Evolutionary conservation across 2,329 filamentous ascomycete species (phyloP).

Genomic region (Aspergillus arachidicola): DNA sequence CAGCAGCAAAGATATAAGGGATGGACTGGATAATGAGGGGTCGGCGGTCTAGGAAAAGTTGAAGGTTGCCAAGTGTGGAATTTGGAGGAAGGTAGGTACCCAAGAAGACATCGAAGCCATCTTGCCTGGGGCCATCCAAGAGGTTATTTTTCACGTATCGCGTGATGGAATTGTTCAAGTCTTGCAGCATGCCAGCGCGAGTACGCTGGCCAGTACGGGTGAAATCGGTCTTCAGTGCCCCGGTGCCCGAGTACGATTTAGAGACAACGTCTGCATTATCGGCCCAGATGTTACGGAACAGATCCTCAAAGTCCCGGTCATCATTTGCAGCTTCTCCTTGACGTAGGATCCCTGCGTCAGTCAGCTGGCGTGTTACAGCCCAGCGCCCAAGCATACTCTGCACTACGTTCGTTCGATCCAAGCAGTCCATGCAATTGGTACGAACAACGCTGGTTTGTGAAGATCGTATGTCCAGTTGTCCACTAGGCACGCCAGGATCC

Average conservation of each 20-base stretch:
- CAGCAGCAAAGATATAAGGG: conserved; percentile 85
- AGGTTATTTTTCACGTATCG: conserved; percentile 96
- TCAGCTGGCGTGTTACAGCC: conserved; percentile 84
- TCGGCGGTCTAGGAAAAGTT: conserved; percentile 80
- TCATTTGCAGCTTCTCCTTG: conserved; percentile 77
- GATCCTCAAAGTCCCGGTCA: conserved; percentile 78
- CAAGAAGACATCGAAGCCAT: conserved; percentile 92
- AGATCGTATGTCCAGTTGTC: conserved; percentile 76
- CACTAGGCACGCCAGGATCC: conserved; percentile 70
- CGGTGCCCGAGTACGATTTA: conserved; percentile 89
- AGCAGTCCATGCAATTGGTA: conserved; percentile 99
- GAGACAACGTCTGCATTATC: conserved; percentile 98
- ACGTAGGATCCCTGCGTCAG: conserved; percentile 77
- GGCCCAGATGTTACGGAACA: conserved; percentile 98
- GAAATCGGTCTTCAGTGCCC: conserved; percentile 96
- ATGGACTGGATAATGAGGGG: conserved; percentile 90
- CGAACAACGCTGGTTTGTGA: conserved; percentile 88
- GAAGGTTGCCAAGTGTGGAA: conserved; percentile 68
- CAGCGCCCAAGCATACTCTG: conserved; percentile 95
- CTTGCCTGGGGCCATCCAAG: conserved; percentile 87
- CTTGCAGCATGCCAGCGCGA: conserved; percentile 79
- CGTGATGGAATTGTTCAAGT: conserved; percentile 83
- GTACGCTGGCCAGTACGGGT: conserved; percentile 92
- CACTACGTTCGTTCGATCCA: conserved; percentile 96
- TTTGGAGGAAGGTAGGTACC: conserved; percentile 79